Evolutionary conservation across 345 rosid species (phyloP).

Genomic region (Salix brachista): DNA sequence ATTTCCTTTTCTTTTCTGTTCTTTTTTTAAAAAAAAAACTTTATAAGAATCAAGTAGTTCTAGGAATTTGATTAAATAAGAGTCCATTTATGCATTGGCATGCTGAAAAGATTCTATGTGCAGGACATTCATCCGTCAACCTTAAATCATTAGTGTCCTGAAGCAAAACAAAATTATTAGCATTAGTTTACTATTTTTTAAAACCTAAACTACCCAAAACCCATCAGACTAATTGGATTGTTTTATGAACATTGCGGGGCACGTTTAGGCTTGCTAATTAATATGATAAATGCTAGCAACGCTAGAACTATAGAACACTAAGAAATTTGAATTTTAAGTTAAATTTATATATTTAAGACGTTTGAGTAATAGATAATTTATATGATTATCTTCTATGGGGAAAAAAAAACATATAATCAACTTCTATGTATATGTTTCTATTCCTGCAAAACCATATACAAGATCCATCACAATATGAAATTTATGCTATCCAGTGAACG

Average conservation of each 20-base stretch:
- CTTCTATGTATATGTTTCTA: not conserved
- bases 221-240: not conserved
- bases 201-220: not conserved
- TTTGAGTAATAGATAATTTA: too few species aligned
- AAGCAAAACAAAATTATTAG: not conserved
- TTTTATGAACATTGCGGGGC: slow-evolving; percentile 1
- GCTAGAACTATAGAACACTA: too few species aligned
- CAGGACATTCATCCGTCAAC: slow-evolving; percentile 12
- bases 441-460: too few species aligned
- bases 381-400: not conserved
- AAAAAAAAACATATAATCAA: too few species aligned
- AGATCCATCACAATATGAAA: not conserved
- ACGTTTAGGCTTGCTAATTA: not conserved
- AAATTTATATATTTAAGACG: too few species aligned
- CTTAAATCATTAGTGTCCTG: slow-evolving; percentile 8
- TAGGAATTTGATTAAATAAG: not conserved
- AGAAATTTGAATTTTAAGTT: too few species aligned
- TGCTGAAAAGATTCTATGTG: not conserved
- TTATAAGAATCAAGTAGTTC: not conserved
- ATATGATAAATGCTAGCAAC: not conserved
- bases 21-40: too few species aligned
- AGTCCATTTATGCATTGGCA: not conserved
- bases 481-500: not conserved
- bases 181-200: not conserved
- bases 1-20: too few species aligned